Percentiles rank a stretch among this genome's conserved stretches.
Conservation (phyloP, 2,329 filamentous ascomycete genomes). For the Hortaea werneckii region DNA sequence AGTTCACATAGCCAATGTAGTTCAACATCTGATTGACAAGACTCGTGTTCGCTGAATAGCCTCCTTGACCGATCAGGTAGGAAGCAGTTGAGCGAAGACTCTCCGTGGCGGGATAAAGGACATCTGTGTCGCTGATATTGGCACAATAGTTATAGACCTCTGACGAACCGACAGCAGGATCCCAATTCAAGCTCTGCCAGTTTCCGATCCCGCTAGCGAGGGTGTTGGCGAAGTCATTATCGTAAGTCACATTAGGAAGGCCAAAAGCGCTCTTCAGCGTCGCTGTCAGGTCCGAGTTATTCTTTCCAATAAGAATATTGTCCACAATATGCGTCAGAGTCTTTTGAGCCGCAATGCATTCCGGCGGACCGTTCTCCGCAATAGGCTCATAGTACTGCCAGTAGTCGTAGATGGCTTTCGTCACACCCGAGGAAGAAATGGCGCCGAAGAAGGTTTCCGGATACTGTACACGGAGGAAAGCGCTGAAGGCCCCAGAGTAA, state of each 20-base stretch:
- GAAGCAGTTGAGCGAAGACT: conserved; percentile 30
- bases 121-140: conserved; percentile 40
- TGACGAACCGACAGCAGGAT: conserved; percentile 41
- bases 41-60: conserved; percentile 33
- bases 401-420: conserved; percentile 64
- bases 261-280: conserved; percentile 46
- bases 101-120: conserved; percentile 35
- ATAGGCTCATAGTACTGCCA: conserved; percentile 54
- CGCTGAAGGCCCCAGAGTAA: conserved; percentile 71
- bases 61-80: conserved; percentile 38
- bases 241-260: conserved; percentile 37
- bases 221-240: conserved; percentile 44
- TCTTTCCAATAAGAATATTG: conserved; percentile 43
- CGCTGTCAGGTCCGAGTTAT: conserved; percentile 33
- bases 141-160: conserved; percentile 45
- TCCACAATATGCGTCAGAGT: conserved; percentile 51
- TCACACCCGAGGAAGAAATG: conserved; percentile 73
- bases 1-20: conserved; percentile 45
- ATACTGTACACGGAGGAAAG: conserved; percentile 65
- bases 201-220: conserved; percentile 35
- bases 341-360: conserved; percentile 56
- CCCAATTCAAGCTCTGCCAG: conserved; percentile 52
- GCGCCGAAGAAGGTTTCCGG: conserved; percentile 69
- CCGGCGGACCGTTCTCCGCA: conserved; percentile 44
- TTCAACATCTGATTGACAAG: conserved; percentile 47